A percentile compares a stretch with the other conserved stretches of the same genome.
Evolutionary conservation across 257 asterid species (phyloP).

Genomic region (Salvia hispanica): DNA sequence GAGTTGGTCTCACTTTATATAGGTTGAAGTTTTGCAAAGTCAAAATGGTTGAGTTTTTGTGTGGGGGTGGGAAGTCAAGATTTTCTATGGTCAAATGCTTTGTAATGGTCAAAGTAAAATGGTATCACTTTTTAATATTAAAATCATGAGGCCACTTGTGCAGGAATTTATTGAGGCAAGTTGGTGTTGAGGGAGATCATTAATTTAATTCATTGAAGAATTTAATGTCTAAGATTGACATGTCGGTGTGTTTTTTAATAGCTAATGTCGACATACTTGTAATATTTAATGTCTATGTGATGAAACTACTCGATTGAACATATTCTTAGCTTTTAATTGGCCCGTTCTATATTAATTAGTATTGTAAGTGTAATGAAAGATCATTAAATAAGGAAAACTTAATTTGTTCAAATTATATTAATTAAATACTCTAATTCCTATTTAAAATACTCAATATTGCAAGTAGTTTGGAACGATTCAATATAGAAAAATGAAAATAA

Average conservation of each 20-base stretch:
- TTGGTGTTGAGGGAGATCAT: neutral
- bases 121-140: neutral
- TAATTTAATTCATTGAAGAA: constrained; percentile 5
- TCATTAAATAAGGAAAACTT: no score
- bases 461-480: no score
- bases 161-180: no score
- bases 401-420: no score
- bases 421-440: no score
- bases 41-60: constrained; percentile 16
- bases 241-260: no score
- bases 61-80: constrained; percentile 30
- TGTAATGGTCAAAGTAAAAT: constrained; percentile 41
- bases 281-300: neutral
- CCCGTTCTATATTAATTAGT: no score
- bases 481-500: no score
- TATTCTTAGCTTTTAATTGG: neutral
- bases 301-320: neutral
- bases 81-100: no score
- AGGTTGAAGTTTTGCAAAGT: constrained; percentile 58
- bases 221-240: neutral
- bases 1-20: constrained; percentile 36
- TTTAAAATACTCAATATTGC: no score
- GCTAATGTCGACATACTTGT: neutral
- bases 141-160: constrained; percentile 28
- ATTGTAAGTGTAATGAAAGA: no score